These are phyloP conservation scores for Cokeromyces recurvatus DNA, from an alignment of 371 early-diverging fungal species.

Conservation along the genomic window DNA sequence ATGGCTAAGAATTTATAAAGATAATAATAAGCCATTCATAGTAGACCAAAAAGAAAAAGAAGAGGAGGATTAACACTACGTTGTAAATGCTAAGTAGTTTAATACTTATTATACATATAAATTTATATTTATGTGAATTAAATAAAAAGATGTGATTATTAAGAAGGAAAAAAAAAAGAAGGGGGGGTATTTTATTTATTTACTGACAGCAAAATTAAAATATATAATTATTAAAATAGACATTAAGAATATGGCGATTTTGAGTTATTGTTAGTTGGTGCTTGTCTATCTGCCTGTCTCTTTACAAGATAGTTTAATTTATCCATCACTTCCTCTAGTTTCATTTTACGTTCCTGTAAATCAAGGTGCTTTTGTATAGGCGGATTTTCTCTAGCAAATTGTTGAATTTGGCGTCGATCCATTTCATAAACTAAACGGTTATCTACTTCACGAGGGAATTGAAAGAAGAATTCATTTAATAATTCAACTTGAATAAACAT, in stretches of 20 bases:
- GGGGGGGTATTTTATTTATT: no score
- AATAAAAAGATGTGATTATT: no score
- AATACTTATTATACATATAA: no score
- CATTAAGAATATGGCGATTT: no score
- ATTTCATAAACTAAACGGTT: constrained; percentile 77
- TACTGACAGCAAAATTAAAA: no score
- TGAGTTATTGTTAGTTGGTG: not conserved
- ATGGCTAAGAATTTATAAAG: constrained; percentile 63
- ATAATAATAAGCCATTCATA: not conserved
- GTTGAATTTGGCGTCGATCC: constrained; percentile 67
- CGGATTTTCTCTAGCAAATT: constrained; percentile 92
- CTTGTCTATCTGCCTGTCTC: constrained; percentile 55
- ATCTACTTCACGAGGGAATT: constrained; percentile 92
- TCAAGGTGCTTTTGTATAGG: constrained; percentile 78
- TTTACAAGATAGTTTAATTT: constrained; percentile 64
- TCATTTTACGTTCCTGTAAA: constrained; percentile 76
- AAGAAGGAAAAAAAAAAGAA: no score
- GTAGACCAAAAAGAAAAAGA: not conserved
- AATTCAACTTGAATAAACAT: constrained; percentile 96
- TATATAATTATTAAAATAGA: no score
- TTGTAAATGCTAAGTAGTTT: no score
- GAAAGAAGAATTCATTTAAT: constrained; percentile 96
- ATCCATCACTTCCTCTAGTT: constrained; percentile 84
- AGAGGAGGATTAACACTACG: no score
- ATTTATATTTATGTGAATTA: no score